phyloP scores from a whole-genome alignment of 257 asterid genomes.

The Lycium barbarum region DNA sequence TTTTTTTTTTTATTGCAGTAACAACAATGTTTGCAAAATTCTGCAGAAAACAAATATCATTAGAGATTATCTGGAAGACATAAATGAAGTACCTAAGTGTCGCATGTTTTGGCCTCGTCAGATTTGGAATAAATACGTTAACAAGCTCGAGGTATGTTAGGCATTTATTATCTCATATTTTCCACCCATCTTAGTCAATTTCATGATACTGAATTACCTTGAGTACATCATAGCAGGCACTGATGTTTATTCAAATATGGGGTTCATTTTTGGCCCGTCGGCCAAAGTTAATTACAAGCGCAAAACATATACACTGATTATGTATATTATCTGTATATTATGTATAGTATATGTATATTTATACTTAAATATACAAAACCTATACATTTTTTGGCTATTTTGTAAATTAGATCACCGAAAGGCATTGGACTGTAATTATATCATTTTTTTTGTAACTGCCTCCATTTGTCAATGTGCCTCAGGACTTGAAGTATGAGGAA shows the following conservation, averaged over 20 bases:
- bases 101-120: slow-evolving; percentile 99
- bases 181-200: not conserved
- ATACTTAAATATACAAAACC: too few relatives aligned
- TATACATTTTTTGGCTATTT: too few relatives aligned
- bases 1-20: not conserved
- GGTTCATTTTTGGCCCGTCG: too few relatives aligned
- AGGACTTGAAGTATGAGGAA: slow-evolving; percentile 82
- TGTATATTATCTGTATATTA: too few relatives aligned
- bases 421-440: too few relatives aligned
- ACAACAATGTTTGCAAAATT: not conserved
- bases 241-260: not conserved
- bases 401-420: too few relatives aligned
- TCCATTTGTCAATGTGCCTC: slow-evolving; percentile 40
- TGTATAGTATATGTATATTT: too few relatives aligned
- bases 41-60: slow-evolving; percentile 90
- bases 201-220: slow-evolving; percentile 8
- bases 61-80: slow-evolving; percentile 96
- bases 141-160: slow-evolving; percentile 82
- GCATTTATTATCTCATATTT: not conserved
- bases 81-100: slow-evolving; percentile 91
- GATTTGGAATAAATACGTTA: slow-evolving; percentile 88
- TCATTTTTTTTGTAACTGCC: not conserved
- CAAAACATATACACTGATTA: too few relatives aligned
- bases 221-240: not conserved
- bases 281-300: too few relatives aligned